These are phyloP conservation scores for Termitomyces heimii DNA, from an alignment of 768 basidiomycete species.

Conservation along the genomic window DNA sequence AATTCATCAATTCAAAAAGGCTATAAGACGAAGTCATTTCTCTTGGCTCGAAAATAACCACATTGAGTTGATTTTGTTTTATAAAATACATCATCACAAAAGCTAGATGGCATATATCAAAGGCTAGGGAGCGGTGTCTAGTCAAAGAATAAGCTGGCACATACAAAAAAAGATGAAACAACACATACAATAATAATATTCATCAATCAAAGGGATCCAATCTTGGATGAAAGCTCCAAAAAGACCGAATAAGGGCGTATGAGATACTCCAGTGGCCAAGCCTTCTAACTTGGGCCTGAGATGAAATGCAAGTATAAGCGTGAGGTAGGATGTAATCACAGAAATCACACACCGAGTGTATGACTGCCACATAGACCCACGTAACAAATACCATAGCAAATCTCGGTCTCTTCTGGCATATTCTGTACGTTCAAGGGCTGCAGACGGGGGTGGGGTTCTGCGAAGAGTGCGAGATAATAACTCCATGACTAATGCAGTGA, in stretches of 20 bases:
- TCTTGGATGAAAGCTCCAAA: conserved; percentile 68
- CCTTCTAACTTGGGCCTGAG: conserved; percentile 68
- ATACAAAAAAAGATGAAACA: conserved; percentile 2
- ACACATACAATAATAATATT: conserved; percentile 84
- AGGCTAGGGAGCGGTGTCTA: conserved; percentile 37
- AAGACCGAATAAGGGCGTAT: conserved; percentile 60
- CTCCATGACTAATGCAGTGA: conserved; percentile 62
- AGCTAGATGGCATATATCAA: background rate
- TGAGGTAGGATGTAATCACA: conserved; percentile 4
- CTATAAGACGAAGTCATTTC: background rate
- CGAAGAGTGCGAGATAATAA: conserved; percentile 73
- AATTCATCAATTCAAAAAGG: background rate
- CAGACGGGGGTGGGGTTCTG: conserved; percentile 54
- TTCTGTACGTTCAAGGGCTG: conserved; percentile 64
- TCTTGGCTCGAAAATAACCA: background rate
- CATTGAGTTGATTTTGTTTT: conserved; percentile 1
- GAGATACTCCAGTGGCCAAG: conserved; percentile 48
- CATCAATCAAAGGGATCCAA: conserved; percentile 86
- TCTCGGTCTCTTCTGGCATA: conserved; percentile 81
- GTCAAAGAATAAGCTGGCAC: background rate
- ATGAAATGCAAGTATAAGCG: conserved; percentile 1
- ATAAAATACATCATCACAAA: conserved; percentile 11
- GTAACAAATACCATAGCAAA: conserved; percentile 78
- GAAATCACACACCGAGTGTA: conserved; percentile 60
- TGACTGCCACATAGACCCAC: conserved; percentile 79